phyloP scores from a whole-genome alignment of 192 early-diverging fungal genomes.

The Neocallimastix lanati region DNA sequence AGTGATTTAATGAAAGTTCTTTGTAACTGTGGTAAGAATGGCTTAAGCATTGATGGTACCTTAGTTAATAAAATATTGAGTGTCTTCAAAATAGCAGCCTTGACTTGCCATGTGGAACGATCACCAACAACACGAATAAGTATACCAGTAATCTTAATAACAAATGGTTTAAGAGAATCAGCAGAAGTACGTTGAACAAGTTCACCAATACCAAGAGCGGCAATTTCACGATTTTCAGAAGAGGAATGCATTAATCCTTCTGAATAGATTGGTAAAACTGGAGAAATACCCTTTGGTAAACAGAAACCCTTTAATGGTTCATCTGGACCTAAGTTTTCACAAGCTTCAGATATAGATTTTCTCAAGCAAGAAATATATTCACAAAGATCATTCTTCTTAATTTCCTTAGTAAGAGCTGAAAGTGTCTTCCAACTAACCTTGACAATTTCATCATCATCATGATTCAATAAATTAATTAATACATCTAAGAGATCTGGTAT shows the following conservation, averaged over 20 bases:
- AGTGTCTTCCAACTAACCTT: conserved; percentile 61
- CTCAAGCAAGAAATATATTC: conserved; percentile 49
- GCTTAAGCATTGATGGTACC: conserved; percentile 74
- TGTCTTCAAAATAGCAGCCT: conserved; percentile 79
- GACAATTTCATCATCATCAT: conserved; percentile 32
- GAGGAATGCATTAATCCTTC: conserved; percentile 83
- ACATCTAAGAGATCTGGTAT: conserved; percentile 63
- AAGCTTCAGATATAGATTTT: conserved; percentile 38
- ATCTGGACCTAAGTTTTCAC: conserved; percentile 12
- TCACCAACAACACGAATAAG: conserved; percentile 96
- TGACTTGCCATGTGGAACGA: conserved; percentile 74
- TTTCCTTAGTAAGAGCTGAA: conserved; percentile 53
- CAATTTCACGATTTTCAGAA: conserved; percentile 62
- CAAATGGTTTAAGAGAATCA: conserved; percentile 65
- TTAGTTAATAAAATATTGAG: conserved; percentile 60
- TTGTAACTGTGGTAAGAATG: conserved; percentile 96
- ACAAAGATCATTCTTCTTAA: conserved; percentile 81
- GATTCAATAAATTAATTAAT: conserved; percentile 54
- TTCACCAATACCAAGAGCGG: conserved; percentile 71
- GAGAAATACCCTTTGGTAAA: conserved; percentile 80
- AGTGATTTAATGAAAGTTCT: conserved; percentile 86
- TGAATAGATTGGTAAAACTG: conserved; percentile 77
- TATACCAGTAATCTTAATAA: conserved; percentile 89
- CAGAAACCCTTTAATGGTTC: conserved; percentile 57
- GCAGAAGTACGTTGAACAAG: conserved; percentile 53